Conservation (phyloP, 257 asterid genomes). For the Nicotiana otophora region DNA sequence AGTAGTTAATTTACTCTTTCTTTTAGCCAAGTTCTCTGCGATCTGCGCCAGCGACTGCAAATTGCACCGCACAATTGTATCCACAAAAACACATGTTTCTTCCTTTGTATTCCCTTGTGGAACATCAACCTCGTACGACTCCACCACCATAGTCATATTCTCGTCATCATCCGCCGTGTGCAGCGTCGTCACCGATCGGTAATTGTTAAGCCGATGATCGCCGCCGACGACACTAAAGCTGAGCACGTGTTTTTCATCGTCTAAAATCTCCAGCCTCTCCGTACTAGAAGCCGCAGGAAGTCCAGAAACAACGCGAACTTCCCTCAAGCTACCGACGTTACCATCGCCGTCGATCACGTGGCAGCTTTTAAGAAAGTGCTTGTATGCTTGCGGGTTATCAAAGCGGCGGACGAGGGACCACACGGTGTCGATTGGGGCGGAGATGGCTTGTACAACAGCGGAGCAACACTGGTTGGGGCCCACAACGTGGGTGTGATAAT, state of each 20-base stretch:
- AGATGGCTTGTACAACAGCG: conserved; percentile 46
- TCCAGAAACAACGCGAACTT: conserved; percentile 75
- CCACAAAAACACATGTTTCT: conserved; percentile 69
- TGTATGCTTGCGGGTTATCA: conserved; percentile 78
- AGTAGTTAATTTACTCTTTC: conserved; percentile 12
- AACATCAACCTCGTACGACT: conserved; percentile 74
- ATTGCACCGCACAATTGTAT: conserved; percentile 76
- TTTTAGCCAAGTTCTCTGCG: conserved; percentile 31
- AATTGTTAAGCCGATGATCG: conserved; percentile 60
- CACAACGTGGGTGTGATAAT: conserved; percentile 59
- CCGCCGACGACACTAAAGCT: conserved; percentile 83
- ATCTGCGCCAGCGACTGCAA: conserved; percentile 62
- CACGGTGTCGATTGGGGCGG: conserved; percentile 49
- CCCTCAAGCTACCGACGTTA: conserved; percentile 63
- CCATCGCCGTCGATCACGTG: conserved; percentile 61
- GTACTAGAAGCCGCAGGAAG: conserved; percentile 71
- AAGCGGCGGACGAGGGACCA: conserved; percentile 85
- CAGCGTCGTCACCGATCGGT: conserved; percentile 68
- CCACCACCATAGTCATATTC: conserved; percentile 58
- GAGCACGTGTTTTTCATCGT: conserved; percentile 70
- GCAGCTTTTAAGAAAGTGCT: conserved; percentile 72
- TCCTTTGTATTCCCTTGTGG: conserved; percentile 73
- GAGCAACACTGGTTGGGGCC: conserved; percentile 66
- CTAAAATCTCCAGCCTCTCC: conserved; percentile 68
- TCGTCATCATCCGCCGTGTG: conserved; percentile 28